These are phyloP conservation scores for Malus hybrid DNA, from an alignment of 331 rosid genomes.

Conservation along the genomic window DNA sequence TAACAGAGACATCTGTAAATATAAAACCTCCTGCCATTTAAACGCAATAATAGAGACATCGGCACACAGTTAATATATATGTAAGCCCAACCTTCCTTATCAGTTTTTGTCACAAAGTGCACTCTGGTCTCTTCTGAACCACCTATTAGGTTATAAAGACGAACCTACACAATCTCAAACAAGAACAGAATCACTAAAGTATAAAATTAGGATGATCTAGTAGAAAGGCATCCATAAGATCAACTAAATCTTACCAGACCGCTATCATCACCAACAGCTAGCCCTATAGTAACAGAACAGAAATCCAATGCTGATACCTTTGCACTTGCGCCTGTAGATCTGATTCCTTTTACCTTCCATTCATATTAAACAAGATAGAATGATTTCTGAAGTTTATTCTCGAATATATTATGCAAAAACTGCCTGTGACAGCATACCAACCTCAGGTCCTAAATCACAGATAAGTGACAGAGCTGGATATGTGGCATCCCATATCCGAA, in stretches of 20 bases:
- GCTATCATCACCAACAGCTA: slow-evolving; percentile 61
- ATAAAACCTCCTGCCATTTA: background rate
- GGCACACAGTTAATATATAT: background rate
- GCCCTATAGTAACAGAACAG: slow-evolving; percentile 43
- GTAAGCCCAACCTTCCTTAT: slow-evolving; percentile 49
- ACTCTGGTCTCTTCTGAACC: slow-evolving; percentile 30
- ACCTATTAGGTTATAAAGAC: slow-evolving; percentile 48
- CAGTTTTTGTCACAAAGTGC: slow-evolving; percentile 53
- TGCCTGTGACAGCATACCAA: slow-evolving; percentile 19
- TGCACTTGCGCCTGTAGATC: slow-evolving; percentile 32
- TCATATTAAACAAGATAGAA: slow-evolving; percentile 12
- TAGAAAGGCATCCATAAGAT: slow-evolving; percentile 1
- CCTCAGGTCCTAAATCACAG: slow-evolving; percentile 56
- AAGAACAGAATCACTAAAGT: slow-evolving; percentile 15
- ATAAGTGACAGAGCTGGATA: slow-evolving; percentile 49
- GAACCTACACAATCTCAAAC: slow-evolving; percentile 52
- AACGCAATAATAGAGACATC: slow-evolving; percentile 6
- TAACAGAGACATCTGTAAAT: background rate
- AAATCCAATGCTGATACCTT: slow-evolving; percentile 67
- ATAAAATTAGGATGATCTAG: slow-evolving; percentile 12
- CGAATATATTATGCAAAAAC: background rate
- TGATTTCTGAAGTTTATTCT: slow-evolving; percentile 8
- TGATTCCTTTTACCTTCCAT: slow-evolving; percentile 49
- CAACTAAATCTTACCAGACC: slow-evolving; percentile 54
- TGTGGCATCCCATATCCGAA: slow-evolving; percentile 83